Conservation (phyloP, 225 moss, liverwort and hornwort genomes). For the Pseudisothecium myosuroides region DNA sequence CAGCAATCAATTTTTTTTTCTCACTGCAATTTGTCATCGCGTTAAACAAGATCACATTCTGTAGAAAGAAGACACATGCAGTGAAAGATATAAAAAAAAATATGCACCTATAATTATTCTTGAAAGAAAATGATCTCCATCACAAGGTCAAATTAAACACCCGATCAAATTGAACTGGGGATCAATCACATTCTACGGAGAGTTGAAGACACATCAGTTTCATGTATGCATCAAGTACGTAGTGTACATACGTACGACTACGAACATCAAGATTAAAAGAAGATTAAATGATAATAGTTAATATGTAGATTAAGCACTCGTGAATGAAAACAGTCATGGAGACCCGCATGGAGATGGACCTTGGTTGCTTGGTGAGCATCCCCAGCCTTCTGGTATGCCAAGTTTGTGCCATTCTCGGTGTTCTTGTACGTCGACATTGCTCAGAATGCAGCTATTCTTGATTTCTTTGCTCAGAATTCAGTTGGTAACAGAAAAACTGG, state of each 20-base stretch:
- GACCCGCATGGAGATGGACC: slow-evolving; percentile 1
- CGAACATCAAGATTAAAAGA: background rate
- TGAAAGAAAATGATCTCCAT: background rate
- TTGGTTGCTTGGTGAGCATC: slow-evolving; percentile 19
- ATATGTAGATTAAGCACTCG: background rate
- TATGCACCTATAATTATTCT: too few relatives aligned
- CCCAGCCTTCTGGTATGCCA: background rate
- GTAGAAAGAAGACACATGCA: background rate
- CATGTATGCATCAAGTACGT: background rate
- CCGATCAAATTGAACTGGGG: background rate
- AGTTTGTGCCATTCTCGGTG: background rate
- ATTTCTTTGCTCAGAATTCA: background rate
- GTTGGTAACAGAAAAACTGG: background rate
- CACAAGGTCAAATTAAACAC: background rate
- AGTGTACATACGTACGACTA: background rate
- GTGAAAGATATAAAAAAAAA: background rate
- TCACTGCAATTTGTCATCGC: background rate
- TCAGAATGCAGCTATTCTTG: background rate
- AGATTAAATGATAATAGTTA: background rate
- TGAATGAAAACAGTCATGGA: background rate
- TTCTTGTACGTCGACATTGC: slow-evolving; percentile 2
- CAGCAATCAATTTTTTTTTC: background rate
- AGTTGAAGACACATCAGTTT: background rate
- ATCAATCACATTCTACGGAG: background rate
- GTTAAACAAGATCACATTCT: background rate